Evolutionary conservation across 2,329 filamentous ascomycete species (phyloP).

Genomic region (Aspergillus ibericus): DNA sequence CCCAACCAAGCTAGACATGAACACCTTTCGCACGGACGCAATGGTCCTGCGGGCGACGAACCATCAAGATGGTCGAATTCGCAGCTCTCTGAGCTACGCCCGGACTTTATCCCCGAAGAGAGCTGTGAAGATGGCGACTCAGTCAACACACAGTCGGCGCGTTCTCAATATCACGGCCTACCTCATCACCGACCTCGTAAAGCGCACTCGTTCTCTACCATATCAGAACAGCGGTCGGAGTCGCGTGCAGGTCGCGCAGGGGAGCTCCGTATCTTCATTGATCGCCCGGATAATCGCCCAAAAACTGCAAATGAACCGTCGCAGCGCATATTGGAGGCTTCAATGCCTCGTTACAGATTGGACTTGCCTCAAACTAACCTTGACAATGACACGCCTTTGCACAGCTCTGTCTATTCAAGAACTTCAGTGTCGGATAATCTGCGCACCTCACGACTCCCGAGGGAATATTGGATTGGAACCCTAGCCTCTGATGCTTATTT

Average conservation of each 20-base stretch:
- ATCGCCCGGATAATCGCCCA: slow-evolving; percentile 65
- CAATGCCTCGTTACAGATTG: slow-evolving; percentile 81
- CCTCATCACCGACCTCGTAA: slow-evolving; percentile 53
- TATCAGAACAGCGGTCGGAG: slow-evolving; percentile 60
- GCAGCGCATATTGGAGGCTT: slow-evolving; percentile 66
- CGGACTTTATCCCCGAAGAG: slow-evolving; percentile 27
- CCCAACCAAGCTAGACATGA: slow-evolving; percentile 62
- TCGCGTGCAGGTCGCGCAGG: slow-evolving; percentile 53
- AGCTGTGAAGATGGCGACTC: slow-evolving; percentile 25
- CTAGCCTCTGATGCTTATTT: slow-evolving; percentile 26
- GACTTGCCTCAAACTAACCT: slow-evolving; percentile 79
- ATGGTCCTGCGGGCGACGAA: slow-evolving; percentile 29
- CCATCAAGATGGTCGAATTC: slow-evolving; percentile 43
- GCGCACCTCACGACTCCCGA: slow-evolving; percentile 61
- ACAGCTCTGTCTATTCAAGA: slow-evolving; percentile 72
- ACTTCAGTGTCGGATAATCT: slow-evolving; percentile 70
- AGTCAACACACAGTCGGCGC: slow-evolving; percentile 21
- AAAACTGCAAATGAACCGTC: slow-evolving; percentile 62
- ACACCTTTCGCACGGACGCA: slow-evolving; percentile 45
- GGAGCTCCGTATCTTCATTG: slow-evolving; percentile 78
- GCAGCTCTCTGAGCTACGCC: slow-evolving; percentile 42
- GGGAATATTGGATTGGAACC: slow-evolving; percentile 28
- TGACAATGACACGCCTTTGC: slow-evolving; percentile 72
- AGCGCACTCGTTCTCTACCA: slow-evolving; percentile 74
- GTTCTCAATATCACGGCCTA: slow-evolving; percentile 20